Conservation (phyloP, 1,139 yeast genomes). For the Blastobotrys apis region DNA sequence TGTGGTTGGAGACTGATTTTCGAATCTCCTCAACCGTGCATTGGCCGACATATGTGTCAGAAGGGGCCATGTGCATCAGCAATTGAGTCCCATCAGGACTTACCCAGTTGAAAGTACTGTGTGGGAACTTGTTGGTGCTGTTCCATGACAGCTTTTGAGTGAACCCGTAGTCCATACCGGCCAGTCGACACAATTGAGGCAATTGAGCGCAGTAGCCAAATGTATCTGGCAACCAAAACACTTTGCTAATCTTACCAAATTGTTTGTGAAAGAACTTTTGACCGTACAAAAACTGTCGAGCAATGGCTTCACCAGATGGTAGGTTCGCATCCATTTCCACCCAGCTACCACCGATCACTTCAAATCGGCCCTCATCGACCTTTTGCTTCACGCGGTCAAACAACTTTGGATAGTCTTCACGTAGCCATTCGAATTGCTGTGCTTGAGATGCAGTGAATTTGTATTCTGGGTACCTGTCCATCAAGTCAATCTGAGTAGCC, state of each 20-base stretch:
- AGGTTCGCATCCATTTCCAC: constrained; percentile 94
- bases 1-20: constrained; percentile 74
- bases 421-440: constrained; percentile 91
- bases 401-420: constrained; percentile 76
- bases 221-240: constrained; percentile 95
- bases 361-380: constrained; percentile 66
- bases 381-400: constrained; percentile 60
- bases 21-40: constrained; percentile 91
- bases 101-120: constrained; percentile 89
- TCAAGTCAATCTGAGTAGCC: constrained; percentile 83
- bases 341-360: constrained; percentile 96
- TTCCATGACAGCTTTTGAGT: constrained; percentile 96
- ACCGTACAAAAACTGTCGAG: constrained; percentile 87
- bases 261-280: constrained; percentile 76
- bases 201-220: constrained; percentile 94
- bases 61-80: constrained; percentile 96
- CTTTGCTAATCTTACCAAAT: constrained; percentile 68
- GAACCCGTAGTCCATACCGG: constrained; percentile 76
- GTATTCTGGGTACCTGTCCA: constrained; percentile 87
- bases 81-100: constrained; percentile 92
- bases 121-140: constrained; percentile 84
- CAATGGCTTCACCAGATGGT: constrained; percentile 89
- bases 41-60: constrained; percentile 86
- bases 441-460: constrained; percentile 93
- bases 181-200: constrained; percentile 83